A percentile compares a stretch with the other conserved stretches of the same genome.
Conservation (phyloP, 2,329 filamentous ascomycete genomes). For the Helotiales sp. region DNA sequence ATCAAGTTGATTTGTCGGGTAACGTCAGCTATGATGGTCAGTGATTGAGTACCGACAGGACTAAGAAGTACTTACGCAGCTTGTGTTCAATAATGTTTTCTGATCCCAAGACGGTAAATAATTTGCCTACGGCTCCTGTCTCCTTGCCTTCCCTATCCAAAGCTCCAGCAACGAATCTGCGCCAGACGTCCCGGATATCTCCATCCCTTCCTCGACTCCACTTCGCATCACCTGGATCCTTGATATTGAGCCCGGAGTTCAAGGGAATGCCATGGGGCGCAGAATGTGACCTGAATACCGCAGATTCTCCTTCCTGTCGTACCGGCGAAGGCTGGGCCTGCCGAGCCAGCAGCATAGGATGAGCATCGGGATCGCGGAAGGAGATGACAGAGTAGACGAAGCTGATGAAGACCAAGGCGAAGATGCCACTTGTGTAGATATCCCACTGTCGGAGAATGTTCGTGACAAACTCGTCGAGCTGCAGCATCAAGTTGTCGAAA, state of each 20-base stretch:
- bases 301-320: conserved; percentile 80
- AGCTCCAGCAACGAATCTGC: conserved; percentile 64
- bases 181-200: conserved; percentile 90
- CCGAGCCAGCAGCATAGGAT: conserved; percentile 85
- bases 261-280: conserved; percentile 84
- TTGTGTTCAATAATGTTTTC: conserved; percentile 73
- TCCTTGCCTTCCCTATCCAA: conserved; percentile 61
- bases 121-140: conserved; percentile 62
- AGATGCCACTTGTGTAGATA: conserved; percentile 71
- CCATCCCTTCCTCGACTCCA: conserved; percentile 84
- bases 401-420: conserved; percentile 64
- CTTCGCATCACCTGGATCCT: conserved; percentile 75
- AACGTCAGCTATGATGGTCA: conserved; percentile 57
- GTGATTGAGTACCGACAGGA: neutral
- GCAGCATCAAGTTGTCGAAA: conserved; percentile 56
- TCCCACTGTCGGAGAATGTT: conserved; percentile 79
- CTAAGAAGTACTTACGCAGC: conserved; percentile 46
- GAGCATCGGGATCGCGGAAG: conserved; percentile 80
- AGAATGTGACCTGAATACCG: conserved; percentile 80
- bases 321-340: conserved; percentile 79
- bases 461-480: conserved; percentile 71
- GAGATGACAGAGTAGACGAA: conserved; percentile 71
- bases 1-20: conserved; percentile 86
- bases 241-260: conserved; percentile 76
- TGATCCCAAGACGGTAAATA: conserved; percentile 78